A percentile compares a stretch with the other conserved stretches of the same genome.
Evolutionary conservation across 1,284 basidiomycete species (phyloP).

Genomic region (Neonothopanus nambi): DNA sequence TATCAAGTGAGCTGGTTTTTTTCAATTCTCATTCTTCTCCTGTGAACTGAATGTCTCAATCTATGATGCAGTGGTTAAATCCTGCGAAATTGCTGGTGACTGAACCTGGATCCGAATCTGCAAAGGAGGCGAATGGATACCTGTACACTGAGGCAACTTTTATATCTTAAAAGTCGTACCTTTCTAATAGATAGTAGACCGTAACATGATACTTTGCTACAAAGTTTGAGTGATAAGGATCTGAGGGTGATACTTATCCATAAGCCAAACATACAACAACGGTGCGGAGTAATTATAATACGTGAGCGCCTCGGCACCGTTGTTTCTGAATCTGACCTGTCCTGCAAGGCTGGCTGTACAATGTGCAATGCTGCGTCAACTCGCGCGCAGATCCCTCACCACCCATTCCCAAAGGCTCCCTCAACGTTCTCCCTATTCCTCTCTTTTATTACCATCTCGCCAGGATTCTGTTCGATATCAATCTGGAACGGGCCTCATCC

Average conservation of each 20-base stretch:
- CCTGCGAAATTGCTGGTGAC: conserved; percentile 68
- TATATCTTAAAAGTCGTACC: conserved; percentile 62
- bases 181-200: not conserved
- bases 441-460: not conserved
- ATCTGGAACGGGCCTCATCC: conserved; percentile 13
- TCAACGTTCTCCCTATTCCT: not conserved
- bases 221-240: not conserved
- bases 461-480: conserved; percentile 8
- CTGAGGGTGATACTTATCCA: no score
- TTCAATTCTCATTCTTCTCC: conserved; percentile 14
- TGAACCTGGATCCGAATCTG: conserved; percentile 53
- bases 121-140: conserved; percentile 64
- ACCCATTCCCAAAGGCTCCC: not conserved
- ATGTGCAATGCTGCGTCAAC: conserved; percentile 26
- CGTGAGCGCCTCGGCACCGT: not conserved
- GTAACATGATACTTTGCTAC: conserved; percentile 1
- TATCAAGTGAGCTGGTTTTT: conserved; percentile 70
- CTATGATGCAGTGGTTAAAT: conserved; percentile 72
- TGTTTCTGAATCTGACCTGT: not conserved
- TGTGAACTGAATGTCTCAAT: conserved; percentile 8
- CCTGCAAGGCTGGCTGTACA: conserved; percentile 18
- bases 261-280: not conserved
- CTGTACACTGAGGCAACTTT: conserved; percentile 91
- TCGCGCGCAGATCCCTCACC: conserved; percentile 18
- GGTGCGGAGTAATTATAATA: not conserved